Percentiles rank a stretch among this genome's conserved stretches.
Evolutionary conservation across 768 basidiomycete genomes (phyloP).

Genomic region (Tylopilus plumbeoviolaceoides): DNA sequence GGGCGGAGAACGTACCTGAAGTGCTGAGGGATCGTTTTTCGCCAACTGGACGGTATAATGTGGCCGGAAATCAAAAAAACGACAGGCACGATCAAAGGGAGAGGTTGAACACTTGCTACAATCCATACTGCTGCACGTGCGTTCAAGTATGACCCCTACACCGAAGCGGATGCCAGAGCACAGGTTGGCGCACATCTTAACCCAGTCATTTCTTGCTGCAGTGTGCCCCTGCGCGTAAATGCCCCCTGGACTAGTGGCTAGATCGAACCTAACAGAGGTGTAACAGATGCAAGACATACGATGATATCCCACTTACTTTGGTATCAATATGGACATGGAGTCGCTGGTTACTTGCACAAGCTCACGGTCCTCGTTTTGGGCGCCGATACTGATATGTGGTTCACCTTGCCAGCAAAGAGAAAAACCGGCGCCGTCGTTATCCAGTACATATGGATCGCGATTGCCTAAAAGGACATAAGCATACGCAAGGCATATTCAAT

Average conservation of each 20-base stretch:
- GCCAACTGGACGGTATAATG: conserved; percentile 73
- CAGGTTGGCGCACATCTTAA: conserved; percentile 81
- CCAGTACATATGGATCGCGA: conserved; percentile 72
- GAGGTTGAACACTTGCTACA: conserved; percentile 60
- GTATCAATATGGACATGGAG: conserved; percentile 77
- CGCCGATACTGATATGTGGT: conserved; percentile 65
- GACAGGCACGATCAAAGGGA: conserved; percentile 72
- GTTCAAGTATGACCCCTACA: conserved; percentile 76
- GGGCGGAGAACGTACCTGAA: conserved; percentile 43
- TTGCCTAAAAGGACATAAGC: conserved; percentile 49
- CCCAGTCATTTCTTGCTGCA: conserved; percentile 33
- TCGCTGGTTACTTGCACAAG: conserved; percentile 80
- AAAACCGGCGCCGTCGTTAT: conserved; percentile 79
- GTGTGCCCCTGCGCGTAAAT: conserved; percentile 18
- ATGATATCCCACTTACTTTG: conserved; percentile 55
- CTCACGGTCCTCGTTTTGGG: conserved; percentile 68
- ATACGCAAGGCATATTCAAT: neutral
- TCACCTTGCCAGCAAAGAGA: conserved; percentile 79
- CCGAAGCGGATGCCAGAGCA: conserved; percentile 85
- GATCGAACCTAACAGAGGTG: conserved; percentile 22
- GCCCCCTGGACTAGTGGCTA: neutral
- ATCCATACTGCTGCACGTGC: conserved; percentile 63
- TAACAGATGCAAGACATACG: neutral
- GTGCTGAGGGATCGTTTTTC: conserved; percentile 38
- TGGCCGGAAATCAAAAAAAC: conserved; percentile 73